Conservation (phyloP, 164 flowering plant genomes). For the Nymphaea colorata region DNA sequence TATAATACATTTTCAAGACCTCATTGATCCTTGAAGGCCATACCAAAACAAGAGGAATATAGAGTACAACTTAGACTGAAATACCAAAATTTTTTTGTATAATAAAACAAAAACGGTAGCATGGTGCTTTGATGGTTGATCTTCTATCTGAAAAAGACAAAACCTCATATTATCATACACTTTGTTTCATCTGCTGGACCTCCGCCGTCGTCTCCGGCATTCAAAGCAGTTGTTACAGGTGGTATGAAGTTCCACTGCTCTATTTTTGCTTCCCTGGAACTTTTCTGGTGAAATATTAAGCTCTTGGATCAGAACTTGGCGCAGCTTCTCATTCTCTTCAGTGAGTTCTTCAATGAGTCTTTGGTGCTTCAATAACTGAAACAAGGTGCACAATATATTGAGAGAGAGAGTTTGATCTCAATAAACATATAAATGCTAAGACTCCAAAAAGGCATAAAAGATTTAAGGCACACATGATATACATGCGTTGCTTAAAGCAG, state of each 20-base stretch:
- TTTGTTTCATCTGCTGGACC: neutral
- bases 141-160: too few species aligned
- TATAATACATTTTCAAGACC: too few species aligned
- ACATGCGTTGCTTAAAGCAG: too few species aligned
- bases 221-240: slow-evolving; percentile 68
- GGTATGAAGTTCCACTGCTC: slow-evolving; percentile 11
- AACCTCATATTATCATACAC: too few species aligned
- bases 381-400: slow-evolving; percentile 1
- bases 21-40: too few species aligned
- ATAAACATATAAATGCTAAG: neutral
- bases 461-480: too few species aligned
- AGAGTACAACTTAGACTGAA: too few species aligned
- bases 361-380: slow-evolving; percentile 83
- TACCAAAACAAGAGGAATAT: too few species aligned
- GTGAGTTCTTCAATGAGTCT: slow-evolving; percentile 61
- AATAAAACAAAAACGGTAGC: too few species aligned
- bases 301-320: slow-evolving; percentile 58
- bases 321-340: slow-evolving; percentile 77
- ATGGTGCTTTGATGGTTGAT: too few species aligned
- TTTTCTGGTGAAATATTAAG: slow-evolving; percentile 56
- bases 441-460: neutral
- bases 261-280: slow-evolving; percentile 23
- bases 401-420: neutral
- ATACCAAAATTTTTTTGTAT: too few species aligned
- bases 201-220: slow-evolving; percentile 68